These are phyloP conservation scores for Talaromyces pinophilus DNA, from an alignment of 2,329 filamentous ascomycete species.

Conservation along the genomic window DNA sequence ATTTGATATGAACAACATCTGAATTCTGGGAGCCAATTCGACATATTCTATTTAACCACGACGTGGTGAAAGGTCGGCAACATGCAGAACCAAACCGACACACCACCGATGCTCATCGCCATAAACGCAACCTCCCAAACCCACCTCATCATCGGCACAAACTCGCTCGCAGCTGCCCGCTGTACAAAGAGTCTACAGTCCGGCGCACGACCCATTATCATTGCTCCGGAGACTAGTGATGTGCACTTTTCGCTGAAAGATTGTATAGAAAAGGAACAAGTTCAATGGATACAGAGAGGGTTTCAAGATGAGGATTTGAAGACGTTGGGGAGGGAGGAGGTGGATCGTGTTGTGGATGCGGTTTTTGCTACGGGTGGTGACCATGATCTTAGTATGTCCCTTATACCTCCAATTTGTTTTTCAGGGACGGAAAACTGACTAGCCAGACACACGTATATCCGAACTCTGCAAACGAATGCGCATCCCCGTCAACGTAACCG, in stretches of 20 bases:
- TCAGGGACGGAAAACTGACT: not conserved
- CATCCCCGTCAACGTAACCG: conserved; percentile 90
- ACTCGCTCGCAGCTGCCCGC: conserved; percentile 81
- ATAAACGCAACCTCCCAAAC: conserved; percentile 50
- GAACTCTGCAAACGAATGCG: conserved; percentile 73
- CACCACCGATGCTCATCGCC: conserved; percentile 42
- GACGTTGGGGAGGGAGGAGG: conserved; percentile 75
- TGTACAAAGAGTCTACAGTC: conserved; percentile 77
- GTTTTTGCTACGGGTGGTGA: conserved; percentile 78
- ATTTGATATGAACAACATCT: not conserved
- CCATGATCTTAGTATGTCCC: conserved; percentile 49
- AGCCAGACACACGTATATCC: conserved; percentile 67
- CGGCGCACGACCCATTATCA: conserved; percentile 76
- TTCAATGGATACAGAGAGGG: conserved; percentile 45
- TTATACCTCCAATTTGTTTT: not conserved
- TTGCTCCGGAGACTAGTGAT: conserved; percentile 67
- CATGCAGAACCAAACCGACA: not conserved
- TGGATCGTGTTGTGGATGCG: conserved; percentile 77
- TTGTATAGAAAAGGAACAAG: conserved; percentile 45
- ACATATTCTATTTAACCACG: not conserved
- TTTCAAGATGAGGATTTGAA: conserved; percentile 74
- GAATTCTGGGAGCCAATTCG: not conserved
- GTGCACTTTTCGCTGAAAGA: conserved; percentile 59
- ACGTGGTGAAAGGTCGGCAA: not conserved
- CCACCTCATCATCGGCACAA: conserved; percentile 84